Conservation (phyloP, 106 monocot species). For the Phalaenopsis aphrodite region DNA sequence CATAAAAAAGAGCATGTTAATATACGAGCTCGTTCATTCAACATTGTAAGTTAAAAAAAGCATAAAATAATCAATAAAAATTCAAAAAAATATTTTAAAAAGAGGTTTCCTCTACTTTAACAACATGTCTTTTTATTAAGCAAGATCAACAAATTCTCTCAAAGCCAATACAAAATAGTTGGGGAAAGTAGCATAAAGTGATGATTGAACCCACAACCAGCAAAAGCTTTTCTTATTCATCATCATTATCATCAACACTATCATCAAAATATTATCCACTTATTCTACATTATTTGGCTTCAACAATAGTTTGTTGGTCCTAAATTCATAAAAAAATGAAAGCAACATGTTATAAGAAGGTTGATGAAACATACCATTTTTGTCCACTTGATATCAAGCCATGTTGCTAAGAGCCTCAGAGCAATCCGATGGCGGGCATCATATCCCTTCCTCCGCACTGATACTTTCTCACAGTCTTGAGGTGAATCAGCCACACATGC, state of each 20-base stretch:
- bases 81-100: not conserved
- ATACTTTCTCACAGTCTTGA: conserved; percentile 28
- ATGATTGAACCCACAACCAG: not conserved
- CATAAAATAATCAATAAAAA: not conserved
- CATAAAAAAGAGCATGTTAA: not conserved
- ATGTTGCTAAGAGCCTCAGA: conserved; percentile 62
- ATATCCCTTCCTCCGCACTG: conserved; percentile 62
- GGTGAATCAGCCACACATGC: conserved; percentile 87
- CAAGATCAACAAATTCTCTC: not conserved
- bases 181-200: not conserved
- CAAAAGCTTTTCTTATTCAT: not conserved
- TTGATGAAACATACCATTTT: conserved; percentile 61
- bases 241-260: not conserved
- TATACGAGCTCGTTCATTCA: not conserved
- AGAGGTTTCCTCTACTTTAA: not conserved
- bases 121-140: not conserved
- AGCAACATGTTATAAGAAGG: not conserved
- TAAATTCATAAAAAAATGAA: not conserved
- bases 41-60: not conserved
- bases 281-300: not conserved
- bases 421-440: conserved; percentile 91
- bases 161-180: not conserved
- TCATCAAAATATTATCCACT: not conserved
- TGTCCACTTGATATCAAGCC: conserved; percentile 79
- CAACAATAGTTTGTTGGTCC: not conserved